Base-by-base conservation (phyloP, 2,329 filamentous ascomycete genomes). In the Elsinoe australis region DNA sequence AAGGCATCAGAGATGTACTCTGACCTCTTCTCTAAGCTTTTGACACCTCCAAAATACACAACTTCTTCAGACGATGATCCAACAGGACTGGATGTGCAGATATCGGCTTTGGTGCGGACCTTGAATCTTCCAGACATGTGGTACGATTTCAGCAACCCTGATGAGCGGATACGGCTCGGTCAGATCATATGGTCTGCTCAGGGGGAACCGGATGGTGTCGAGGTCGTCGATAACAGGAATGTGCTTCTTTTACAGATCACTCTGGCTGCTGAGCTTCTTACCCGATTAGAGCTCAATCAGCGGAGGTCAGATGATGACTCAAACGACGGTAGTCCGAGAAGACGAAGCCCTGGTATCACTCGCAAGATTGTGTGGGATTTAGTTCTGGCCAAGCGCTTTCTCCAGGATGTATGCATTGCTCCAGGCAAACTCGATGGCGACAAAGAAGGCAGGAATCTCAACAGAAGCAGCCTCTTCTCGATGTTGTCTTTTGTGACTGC, bases 331-430 rank as follows among this genome's bases (percentile, higher is more conserved):
- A 5, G 4, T 5, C 9, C n/a, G 5, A 10, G 26, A 14, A 17
- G 24, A n/a, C 19, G 34, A 12, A 14, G 19, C n/a, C 65, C 70
- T 38, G 64, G 64, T 17, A 56, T 72, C 34, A 71, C 67, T n/a
- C 62, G 64, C 4, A 78, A 79, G 54, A 64, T 73, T 3, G 69
- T 76, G 46, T 79, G 75, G 75, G 74, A 78, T 58, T 59, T 79
- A 18, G 64, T 79, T 2, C 64, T 74, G 14, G 72, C 71, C 5
- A 67, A 72, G 17, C 66, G 71, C 2, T 76, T 78, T 44, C 59
- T 77, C 24, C 70, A 75, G 34, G 75, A 71, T 42, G 61, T 78
- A n/a, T 57, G 64, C 14, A 64, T 74, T 12, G 51, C 60, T 61
- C 48, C 63, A 60, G 53, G 52, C 54, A 9, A 59, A 53, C 4